These are phyloP conservation scores for Aspergillus alliaceus DNA, from an alignment of 2,329 filamentous ascomycete species.

Conservation along the genomic window DNA sequence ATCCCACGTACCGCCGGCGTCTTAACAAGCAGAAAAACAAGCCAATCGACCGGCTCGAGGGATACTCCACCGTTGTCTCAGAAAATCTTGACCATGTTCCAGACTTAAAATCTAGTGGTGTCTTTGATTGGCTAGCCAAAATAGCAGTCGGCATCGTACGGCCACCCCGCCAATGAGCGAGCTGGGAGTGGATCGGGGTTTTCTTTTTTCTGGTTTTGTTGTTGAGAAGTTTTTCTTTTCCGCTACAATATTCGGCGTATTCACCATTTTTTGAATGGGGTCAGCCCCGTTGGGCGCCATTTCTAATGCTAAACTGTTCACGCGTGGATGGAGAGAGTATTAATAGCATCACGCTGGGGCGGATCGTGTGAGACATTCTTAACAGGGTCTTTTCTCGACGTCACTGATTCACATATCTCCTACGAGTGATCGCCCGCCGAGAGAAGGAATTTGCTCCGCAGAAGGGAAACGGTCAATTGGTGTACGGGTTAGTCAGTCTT, in stretches of 20 bases:
- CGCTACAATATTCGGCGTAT: too few species aligned
- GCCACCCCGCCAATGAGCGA: constrained; percentile 13
- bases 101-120: constrained; percentile 7
- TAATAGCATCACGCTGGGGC: background rate
- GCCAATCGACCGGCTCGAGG: background rate
- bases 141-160: constrained; percentile 7
- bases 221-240: background rate
- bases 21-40: too few species aligned
- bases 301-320: background rate
- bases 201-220: constrained; percentile 9
- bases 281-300: background rate
- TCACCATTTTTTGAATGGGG: background rate
- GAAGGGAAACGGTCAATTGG: too few species aligned
- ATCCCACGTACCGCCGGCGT: background rate
- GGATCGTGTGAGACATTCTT: background rate
- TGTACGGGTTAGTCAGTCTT: too few species aligned
- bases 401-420: background rate
- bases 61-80: constrained; percentile 6
- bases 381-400: background rate
- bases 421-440: background rate
- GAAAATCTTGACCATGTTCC: constrained; percentile 11
- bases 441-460: too few species aligned
- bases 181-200: background rate
- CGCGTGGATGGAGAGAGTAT: background rate
- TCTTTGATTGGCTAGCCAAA: constrained; percentile 12